Conservation (phyloP, 1,139 yeast species). For the Zhuliangozyma parablackwelliae region DNA sequence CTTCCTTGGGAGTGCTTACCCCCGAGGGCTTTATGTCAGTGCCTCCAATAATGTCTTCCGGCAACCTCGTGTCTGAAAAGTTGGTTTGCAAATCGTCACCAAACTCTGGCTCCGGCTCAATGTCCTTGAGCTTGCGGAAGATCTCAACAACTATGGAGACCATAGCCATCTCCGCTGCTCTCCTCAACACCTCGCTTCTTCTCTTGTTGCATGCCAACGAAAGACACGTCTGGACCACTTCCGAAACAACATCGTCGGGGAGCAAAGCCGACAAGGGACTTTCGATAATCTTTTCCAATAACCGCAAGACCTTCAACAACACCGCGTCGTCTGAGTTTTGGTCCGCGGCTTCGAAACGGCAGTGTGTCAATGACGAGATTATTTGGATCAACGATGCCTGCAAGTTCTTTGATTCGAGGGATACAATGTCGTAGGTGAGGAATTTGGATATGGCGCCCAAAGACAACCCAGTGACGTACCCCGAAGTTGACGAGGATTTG, state of each 20-base stretch:
- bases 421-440: constrained; percentile 56
- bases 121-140: constrained; percentile 54
- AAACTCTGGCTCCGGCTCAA: constrained; percentile 46
- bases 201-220: constrained; percentile 91
- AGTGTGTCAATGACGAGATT: constrained; percentile 80
- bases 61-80: constrained; percentile 31
- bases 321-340: constrained; percentile 92
- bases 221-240: constrained; percentile 86
- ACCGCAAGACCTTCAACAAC: constrained; percentile 70
- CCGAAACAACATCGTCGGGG: constrained; percentile 81
- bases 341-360: constrained; percentile 94
- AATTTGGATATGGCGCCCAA: constrained; percentile 72
- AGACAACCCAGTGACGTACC: constrained; percentile 79
- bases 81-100: constrained; percentile 30
- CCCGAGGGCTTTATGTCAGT: constrained; percentile 16
- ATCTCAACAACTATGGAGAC: constrained; percentile 63
- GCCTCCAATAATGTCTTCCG: constrained; percentile 41
- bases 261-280: constrained; percentile 62
- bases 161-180: constrained; percentile 87
- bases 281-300: constrained; percentile 65
- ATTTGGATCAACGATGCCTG: constrained; percentile 54
- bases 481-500: constrained; percentile 80
- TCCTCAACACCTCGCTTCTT: constrained; percentile 83
- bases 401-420: constrained; percentile 40
- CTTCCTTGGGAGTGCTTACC: constrained; percentile 10